Evolutionary conservation across 2,329 filamentous ascomycete species (phyloP).

Genomic region (Penicillium sp.): DNA sequence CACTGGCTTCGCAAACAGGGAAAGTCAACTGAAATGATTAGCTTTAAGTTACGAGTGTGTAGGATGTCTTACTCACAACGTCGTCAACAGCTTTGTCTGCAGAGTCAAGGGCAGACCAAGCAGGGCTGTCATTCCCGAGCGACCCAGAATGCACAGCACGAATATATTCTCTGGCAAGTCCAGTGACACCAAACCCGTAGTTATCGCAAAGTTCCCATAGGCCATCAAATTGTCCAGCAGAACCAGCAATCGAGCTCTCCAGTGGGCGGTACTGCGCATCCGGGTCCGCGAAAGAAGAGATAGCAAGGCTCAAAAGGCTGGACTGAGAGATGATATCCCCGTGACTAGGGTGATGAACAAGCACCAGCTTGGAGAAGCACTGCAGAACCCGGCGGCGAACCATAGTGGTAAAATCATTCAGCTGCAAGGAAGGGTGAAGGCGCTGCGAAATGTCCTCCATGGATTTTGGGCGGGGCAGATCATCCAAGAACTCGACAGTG

Average conservation of each 20-base stretch:
- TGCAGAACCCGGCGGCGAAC: constrained; percentile 88
- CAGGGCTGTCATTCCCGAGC: constrained; percentile 54
- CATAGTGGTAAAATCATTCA: constrained; percentile 89
- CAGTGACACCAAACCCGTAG: constrained; percentile 87
- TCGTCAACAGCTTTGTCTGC: constrained; percentile 40
- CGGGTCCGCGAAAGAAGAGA: constrained; percentile 88
- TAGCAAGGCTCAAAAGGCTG: constrained; percentile 81
- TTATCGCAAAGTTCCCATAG: constrained; percentile 96
- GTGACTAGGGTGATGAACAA: constrained; percentile 77
- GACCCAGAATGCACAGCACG: constrained; percentile 67
- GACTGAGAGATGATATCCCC: constrained; percentile 85
- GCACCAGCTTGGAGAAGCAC: constrained; percentile 88
- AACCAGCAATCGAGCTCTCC: constrained; percentile 85
- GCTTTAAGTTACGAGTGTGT: neutral
- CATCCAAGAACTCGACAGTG: constrained; percentile 82
- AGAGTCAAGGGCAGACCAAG: constrained; percentile 39
- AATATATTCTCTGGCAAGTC: constrained; percentile 72
- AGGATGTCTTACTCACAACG: constrained; percentile 31
- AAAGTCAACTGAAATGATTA: constrained; percentile 37
- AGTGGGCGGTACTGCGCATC: constrained; percentile 71
- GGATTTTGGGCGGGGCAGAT: constrained; percentile 74
- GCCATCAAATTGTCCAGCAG: constrained; percentile 83
- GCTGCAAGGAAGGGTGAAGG: constrained; percentile 76
- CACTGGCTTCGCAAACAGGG: constrained; percentile 75
- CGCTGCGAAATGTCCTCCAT: constrained; percentile 82